Percentiles rank a stretch among this genome's conserved stretches.
Conservation (phyloP, 2,329 filamentous ascomycete genomes). For the Rosellinia necatrix region DNA sequence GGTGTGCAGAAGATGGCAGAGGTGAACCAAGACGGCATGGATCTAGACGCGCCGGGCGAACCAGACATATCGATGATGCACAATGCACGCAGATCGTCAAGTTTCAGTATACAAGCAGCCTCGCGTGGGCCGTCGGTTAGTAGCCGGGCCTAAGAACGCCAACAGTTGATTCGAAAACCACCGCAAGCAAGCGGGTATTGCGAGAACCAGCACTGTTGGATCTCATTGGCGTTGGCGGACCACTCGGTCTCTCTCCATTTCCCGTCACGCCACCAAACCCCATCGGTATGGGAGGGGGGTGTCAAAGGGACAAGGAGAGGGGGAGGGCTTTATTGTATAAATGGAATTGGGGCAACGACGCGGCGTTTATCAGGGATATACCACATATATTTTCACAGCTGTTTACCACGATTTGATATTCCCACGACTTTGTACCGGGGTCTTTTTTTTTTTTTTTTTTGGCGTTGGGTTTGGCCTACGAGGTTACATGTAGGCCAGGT, state of each 20-base stretch:
- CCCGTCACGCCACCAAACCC: not conserved
- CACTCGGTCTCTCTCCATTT: not conserved
- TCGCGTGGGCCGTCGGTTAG: constrained; percentile 53
- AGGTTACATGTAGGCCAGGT: not conserved
- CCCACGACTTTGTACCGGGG: not conserved
- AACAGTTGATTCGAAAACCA: not conserved
- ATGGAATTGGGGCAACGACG: constrained; percentile 2
- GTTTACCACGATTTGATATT: not conserved
- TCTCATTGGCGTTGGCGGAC: not conserved
- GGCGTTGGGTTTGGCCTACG: not conserved
- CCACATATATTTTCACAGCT: constrained; percentile 5
- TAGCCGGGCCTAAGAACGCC: constrained; percentile 48
- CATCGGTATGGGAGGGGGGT: not conserved
- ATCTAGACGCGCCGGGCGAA: constrained; percentile 62
- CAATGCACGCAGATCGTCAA: constrained; percentile 50
- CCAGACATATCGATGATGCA: constrained; percentile 52
- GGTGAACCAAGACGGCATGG: constrained; percentile 49
- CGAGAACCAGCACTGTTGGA: not conserved
- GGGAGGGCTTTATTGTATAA: not conserved
- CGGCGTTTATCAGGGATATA: constrained; percentile 21
- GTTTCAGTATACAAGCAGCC: constrained; percentile 50
- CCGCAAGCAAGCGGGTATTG: not conserved
- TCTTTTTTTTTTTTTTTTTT: no score
- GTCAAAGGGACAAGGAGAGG: no score
- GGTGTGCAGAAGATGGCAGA: constrained; percentile 60